phyloP scores from a whole-genome alignment of 129 eudicot genomes.

The Lactuca saligna region DNA sequence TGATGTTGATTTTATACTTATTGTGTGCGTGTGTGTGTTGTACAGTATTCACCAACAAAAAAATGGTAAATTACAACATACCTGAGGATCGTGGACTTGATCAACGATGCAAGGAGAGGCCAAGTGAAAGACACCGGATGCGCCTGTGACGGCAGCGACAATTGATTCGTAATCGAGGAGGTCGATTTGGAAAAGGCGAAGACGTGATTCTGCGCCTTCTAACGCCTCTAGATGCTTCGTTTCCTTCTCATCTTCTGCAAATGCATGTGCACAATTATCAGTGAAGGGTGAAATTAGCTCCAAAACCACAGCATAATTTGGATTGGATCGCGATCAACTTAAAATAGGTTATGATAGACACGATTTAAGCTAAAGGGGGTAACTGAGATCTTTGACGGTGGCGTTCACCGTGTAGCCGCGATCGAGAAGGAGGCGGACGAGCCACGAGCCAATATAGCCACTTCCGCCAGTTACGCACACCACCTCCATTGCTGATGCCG shows the following conservation, averaged over 20 bases:
- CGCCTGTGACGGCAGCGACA: conserved; percentile 57
- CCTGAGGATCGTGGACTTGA: conserved; percentile 79
- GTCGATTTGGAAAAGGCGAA: conserved; percentile 79
- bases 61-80: conserved; percentile 9
- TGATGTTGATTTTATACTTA: not conserved
- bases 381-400: conserved; percentile 82
- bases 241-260: conserved; percentile 70
- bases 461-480: conserved; percentile 96
- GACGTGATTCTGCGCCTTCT: conserved; percentile 77
- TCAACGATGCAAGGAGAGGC: conserved; percentile 84
- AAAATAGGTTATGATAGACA: not conserved
- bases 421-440: conserved; percentile 72
- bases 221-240: conserved; percentile 74
- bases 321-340: not conserved
- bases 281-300: conserved; percentile 3
- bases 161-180: conserved; percentile 80
- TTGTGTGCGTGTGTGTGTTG: not conserved
- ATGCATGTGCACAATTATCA: conserved; percentile 5
- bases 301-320: not conserved
- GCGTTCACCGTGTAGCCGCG: conserved; percentile 98
- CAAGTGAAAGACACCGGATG: conserved; percentile 79
- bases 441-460: conserved; percentile 83
- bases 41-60: not conserved
- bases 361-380: conserved; percentile 1
- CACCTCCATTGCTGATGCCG: conserved; percentile 28